A percentile compares a stretch with the other conserved stretches of the same genome.
Conservation (phyloP, 169 alveolate genomes). For the Plasmodium gonderi region DNA sequence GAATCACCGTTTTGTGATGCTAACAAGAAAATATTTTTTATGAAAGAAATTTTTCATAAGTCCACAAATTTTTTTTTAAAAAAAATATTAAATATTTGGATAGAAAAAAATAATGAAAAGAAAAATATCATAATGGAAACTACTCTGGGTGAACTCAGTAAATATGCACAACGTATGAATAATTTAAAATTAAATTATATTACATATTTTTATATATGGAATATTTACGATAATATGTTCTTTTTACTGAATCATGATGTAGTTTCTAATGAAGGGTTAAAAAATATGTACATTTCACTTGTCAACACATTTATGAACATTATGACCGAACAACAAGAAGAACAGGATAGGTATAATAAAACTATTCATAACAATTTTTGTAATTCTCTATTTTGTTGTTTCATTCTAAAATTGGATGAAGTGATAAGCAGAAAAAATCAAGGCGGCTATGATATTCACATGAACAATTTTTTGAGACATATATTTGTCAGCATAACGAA, state of each 20-base stretch:
- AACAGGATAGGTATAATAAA: no score
- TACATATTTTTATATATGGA: constrained; percentile 21
- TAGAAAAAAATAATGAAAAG: constrained; percentile 37
- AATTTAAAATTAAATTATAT: constrained; percentile 3
- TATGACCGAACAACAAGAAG: background rate
- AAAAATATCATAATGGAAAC: constrained; percentile 58
- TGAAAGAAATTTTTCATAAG: constrained; percentile 22
- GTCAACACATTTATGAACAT: constrained; percentile 14
- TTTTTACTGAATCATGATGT: constrained; percentile 42
- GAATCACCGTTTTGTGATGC: background rate
- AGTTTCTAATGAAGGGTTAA: constrained; percentile 1
- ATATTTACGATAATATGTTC: constrained; percentile 54
- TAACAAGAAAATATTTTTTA: background rate
- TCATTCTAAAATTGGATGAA: constrained; percentile 26
- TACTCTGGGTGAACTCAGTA: constrained; percentile 6
- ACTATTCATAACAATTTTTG: background rate
- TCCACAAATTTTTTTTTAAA: constrained; percentile 55
- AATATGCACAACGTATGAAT: constrained; percentile 29
- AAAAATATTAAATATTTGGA: constrained; percentile 64
- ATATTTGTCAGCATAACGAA: background rate
- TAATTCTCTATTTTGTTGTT: constrained; percentile 14
- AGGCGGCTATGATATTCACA: background rate
- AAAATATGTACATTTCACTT: constrained; percentile 21
- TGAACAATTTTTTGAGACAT: constrained; percentile 2
- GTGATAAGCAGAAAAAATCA: constrained; percentile 15